A percentile compares a stretch with the other conserved stretches of the same genome.
Evolutionary conservation across 805 yeast genomes (phyloP).

Genomic region (Candida insectalens): DNA sequence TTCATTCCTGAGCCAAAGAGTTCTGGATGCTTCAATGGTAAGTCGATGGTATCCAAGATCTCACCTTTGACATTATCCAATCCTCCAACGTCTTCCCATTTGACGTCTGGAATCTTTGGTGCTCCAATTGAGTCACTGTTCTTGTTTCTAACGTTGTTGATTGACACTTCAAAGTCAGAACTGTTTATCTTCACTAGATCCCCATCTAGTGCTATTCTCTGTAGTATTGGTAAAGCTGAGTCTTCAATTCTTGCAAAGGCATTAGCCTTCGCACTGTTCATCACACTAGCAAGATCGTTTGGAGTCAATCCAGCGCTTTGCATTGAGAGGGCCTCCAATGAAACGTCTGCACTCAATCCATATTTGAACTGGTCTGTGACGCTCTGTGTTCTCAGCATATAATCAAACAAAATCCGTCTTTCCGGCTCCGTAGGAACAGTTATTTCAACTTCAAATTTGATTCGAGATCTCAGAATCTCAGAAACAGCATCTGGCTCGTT

Average conservation of each 20-base stretch:
- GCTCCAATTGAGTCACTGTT: conserved; percentile 95
- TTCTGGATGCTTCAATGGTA: conserved; percentile 92
- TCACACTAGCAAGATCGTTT: conserved; percentile 64
- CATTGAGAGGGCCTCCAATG: conserved; percentile 49
- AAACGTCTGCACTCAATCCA: conserved; percentile 33
- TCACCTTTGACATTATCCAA: conserved; percentile 84
- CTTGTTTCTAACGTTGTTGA: conserved; percentile 73
- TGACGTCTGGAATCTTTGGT: conserved; percentile 88
- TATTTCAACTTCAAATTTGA: conserved; percentile 70
- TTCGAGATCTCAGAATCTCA: conserved; percentile 51
- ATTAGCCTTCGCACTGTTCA: conserved; percentile 49
- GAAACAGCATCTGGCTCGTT: conserved; percentile 62
- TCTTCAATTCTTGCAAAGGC: conserved; percentile 41
- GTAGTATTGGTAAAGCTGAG: conserved; percentile 15
- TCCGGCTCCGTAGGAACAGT: conserved; percentile 75
- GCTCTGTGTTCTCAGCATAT: conserved; percentile 25
- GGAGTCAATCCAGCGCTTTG: conserved; percentile 94
- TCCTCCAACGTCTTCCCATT: conserved; percentile 98
- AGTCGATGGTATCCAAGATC: conserved; percentile 88
- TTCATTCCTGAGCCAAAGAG: conserved; percentile 81
- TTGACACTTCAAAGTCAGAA: conserved; percentile 57
- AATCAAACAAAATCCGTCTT: conserved; percentile 51
- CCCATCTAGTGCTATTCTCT: conserved; percentile 38
- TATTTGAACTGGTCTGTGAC: neutral
- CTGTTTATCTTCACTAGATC: conserved; percentile 47